phyloP scores from a whole-genome alignment of 768 basidiomycete genomes.

The Calocera cornea region DNA sequence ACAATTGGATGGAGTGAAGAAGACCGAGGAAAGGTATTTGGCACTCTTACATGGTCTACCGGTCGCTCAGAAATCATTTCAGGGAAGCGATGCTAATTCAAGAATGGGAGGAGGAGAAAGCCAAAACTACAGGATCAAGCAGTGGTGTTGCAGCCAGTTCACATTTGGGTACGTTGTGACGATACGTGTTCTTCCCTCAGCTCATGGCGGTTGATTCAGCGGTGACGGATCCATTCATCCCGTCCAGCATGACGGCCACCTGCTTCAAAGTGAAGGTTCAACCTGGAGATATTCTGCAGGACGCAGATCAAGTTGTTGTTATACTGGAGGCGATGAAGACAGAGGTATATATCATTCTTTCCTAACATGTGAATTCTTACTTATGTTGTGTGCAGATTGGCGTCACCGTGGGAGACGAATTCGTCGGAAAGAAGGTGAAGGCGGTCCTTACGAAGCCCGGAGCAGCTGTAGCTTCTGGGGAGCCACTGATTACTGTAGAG shows the following conservation, averaged over 20 bases:
- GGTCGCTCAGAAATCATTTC: slow-evolving; percentile 8
- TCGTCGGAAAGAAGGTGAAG: slow-evolving; percentile 33
- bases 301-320: slow-evolving; percentile 33
- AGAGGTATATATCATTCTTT: slow-evolving; percentile 12
- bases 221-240: neutral
- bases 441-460: slow-evolving; percentile 34
- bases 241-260: slow-evolving; percentile 27
- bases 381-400: slow-evolving; percentile 26
- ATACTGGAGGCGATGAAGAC: slow-evolving; percentile 58
- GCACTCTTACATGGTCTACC: neutral
- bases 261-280: slow-evolving; percentile 39
- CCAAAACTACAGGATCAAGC: neutral
- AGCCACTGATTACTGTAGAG: slow-evolving; percentile 25
- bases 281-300: slow-evolving; percentile 31
- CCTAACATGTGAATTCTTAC: neutral
- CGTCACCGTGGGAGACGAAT: slow-evolving; percentile 33
- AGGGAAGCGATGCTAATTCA: slow-evolving; percentile 34
- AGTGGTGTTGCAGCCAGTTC: neutral
- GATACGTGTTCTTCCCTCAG: neutral
- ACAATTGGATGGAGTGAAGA: slow-evolving; percentile 31
- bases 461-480: slow-evolving; percentile 34
- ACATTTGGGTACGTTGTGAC: neutral
- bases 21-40: slow-evolving; percentile 29
- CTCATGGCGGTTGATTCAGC: neutral
- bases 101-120: slow-evolving; percentile 31